Base-by-base conservation (phyloP, 768 basidiomycete species). In the Hortiboletus flavorubellus region DNA sequence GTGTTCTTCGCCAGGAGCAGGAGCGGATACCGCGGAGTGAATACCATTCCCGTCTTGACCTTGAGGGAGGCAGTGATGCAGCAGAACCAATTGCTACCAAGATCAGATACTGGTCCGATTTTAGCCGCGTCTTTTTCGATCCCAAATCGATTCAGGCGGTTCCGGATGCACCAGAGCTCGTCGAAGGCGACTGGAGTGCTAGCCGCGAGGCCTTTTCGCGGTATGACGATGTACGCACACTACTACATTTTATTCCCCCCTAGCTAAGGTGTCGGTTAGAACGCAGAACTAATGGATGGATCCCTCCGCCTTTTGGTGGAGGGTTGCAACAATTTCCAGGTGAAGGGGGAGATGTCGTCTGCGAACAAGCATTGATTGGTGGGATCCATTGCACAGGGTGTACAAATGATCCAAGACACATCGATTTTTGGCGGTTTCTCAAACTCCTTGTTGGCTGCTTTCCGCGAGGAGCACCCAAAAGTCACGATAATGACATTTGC, bases 321-420 rank as follows among this genome's bases (percentile, higher is more conserved):
- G 65, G 89, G 90, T 59, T 89, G 87, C 63, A 80, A 91, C 65
- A 79, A 80, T 49, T 75, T 86, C 14, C 90, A 91, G 81, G 89
- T 87, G 59, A 51, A 48, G 44, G 3, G 26, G 7, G 18, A 42
- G 31, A 41, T 33, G 12, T 56, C 9, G 0, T 50, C 29, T 37
- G 15, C 15, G 15, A 35, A 38, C 39, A 42, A 45, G 0, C 30
- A 38, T 31, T 59, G 18, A 61, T 49, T n/a, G 35, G 2, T 45
- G 23, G 11, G 4, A n/a, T 43, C 38, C 4, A 29, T 55, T 11
- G 14, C 14, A 15, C 59, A 91, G 87, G 90, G 90, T 5, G 57
- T 90, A 14, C 89, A 92, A 73, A 66, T 88, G 46, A 78, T 81
- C 39, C 79, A 81, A 55, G 87, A 89, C 60, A 80, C 78, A 30